Conservation (phyloP, 1,139 yeast genomes). For the Chernovozyma sophiae-reginae region DNA sequence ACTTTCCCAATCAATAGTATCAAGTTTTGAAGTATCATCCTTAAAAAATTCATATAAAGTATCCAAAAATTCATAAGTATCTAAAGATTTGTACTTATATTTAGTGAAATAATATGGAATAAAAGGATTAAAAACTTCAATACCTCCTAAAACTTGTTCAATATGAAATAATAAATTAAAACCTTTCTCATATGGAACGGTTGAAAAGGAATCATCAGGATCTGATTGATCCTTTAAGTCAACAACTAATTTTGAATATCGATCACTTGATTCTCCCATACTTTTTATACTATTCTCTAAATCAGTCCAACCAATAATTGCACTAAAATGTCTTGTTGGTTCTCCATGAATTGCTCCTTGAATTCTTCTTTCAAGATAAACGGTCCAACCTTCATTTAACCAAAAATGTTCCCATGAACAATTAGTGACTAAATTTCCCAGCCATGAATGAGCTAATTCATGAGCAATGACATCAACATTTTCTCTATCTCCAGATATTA, state of each 20-base stretch:
- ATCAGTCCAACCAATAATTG: slow-evolving; percentile 87
- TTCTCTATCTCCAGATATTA: slow-evolving; percentile 80
- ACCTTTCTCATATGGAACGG: slow-evolving; percentile 91
- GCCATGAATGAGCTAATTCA: slow-evolving; percentile 90
- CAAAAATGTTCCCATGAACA: slow-evolving; percentile 93
- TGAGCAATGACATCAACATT: slow-evolving; percentile 89
- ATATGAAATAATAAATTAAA: slow-evolving; percentile 71
- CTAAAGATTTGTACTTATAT: slow-evolving; percentile 68
- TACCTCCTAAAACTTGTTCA: slow-evolving; percentile 65
- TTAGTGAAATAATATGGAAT: slow-evolving; percentile 72
- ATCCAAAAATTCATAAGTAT: slow-evolving; percentile 77
- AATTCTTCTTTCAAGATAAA: slow-evolving; percentile 82
- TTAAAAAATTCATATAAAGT: slow-evolving; percentile 63
- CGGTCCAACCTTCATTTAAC: slow-evolving; percentile 97
- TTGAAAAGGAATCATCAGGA: slow-evolving; percentile 86
- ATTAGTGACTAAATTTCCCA: slow-evolving; percentile 86
- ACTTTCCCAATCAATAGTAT: slow-evolving; percentile 74
- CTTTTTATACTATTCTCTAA: slow-evolving; percentile 60
- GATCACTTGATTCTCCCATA: slow-evolving; percentile 50
- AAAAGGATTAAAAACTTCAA: slow-evolving; percentile 65
- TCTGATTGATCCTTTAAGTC: slow-evolving; percentile 62
- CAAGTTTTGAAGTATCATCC: slow-evolving; percentile 46
- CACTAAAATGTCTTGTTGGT: slow-evolving; percentile 69
- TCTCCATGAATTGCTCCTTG: slow-evolving; percentile 76
- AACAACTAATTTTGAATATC: slow-evolving; percentile 66